Base-by-base conservation (phyloP, 2,329 filamentous ascomycete species). In the Alternaria sp. region DNA sequence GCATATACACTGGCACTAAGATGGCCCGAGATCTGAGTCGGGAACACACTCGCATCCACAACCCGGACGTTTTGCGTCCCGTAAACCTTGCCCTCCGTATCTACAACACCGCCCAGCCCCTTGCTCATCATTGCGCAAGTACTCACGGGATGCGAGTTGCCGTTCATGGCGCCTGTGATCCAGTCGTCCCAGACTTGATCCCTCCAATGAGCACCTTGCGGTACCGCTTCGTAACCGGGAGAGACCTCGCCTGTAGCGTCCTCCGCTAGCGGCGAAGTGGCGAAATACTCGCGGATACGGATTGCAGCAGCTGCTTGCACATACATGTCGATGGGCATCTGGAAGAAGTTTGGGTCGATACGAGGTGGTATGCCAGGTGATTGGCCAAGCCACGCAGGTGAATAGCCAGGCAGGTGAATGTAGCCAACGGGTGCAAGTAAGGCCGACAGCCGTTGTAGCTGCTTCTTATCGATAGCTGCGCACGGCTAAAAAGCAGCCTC, bases 281-380 rank as follows among this genome's bases (percentile, higher is more conserved):
- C 57, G 49, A 75, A 74, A 12, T 78, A 69, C 25, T 77, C 63
- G 7, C 79, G 76, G 5, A 76, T 66, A 21, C 72, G 77, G 54
- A 77, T 69, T 21, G 78, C 77, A 4, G 71, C 70, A 3, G 73
- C 76, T 3, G 77, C 70, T 63, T 81, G 80, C 8, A 80, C 67
- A 6, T 67, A 62, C 2, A 71, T 62, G 57, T 84, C 81, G 30
- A 79, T 78, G 3, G 79, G 76, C 10, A 83, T 73, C 54, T 79
- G 76, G 66, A 83, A 79, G 67, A 81, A 83, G 54, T 79, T 79
- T 3, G 82, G 81, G 59, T 84, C 72, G 66, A 84, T 81, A 15
- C 44, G 54, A 0, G 83, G 82, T 7, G 75, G 65, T 36, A 78
- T 61, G 19, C n/a, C n/a, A n/a, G n/a, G n/a, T n/a, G n/a, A n/a